Conservation (phyloP, 1,284 basidiomycete genomes). For the Volvariella volvacea region DNA sequence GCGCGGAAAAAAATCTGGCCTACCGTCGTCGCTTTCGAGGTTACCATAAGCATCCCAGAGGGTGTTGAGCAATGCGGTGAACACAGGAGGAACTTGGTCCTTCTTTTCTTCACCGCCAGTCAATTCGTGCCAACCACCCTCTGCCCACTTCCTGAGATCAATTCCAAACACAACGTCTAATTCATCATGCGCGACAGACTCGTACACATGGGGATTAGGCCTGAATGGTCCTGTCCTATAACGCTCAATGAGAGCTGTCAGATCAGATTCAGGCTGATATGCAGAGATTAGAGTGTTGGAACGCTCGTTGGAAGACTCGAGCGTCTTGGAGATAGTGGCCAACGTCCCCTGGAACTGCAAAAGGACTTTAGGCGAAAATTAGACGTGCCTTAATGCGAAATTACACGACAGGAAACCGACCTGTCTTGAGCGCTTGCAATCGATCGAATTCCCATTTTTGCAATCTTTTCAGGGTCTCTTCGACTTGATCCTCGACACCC, state of each 20-base stretch:
- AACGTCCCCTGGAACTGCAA: conserved; percentile 80
- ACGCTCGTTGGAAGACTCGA: conserved; percentile 60
- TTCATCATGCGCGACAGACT: conserved; percentile 74
- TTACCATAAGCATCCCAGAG: conserved; percentile 61
- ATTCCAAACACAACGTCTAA: conserved; percentile 85
- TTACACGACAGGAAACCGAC: conserved; percentile 28
- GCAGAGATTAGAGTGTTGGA: conserved; percentile 72
- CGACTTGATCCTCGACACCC: conserved; percentile 78
- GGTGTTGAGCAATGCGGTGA: conserved; percentile 62
- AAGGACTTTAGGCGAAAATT: conserved; percentile 45
- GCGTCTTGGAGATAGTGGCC: conserved; percentile 58
- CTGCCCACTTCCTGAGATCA: conserved; percentile 83
- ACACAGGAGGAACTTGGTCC: conserved; percentile 65
- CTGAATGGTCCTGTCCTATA: conserved; percentile 88
- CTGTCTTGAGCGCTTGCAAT: conserved; percentile 76
- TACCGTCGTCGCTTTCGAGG: conserved; percentile 59
- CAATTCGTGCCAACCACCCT: conserved; percentile 57
- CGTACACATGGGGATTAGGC: conserved; percentile 77
- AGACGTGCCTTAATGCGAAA: conserved; percentile 2
- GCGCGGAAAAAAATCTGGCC: conserved; percentile 17
- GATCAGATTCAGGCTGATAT: conserved; percentile 81
- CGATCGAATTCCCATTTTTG: conserved; percentile 85
- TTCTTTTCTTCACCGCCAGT: conserved; percentile 48
- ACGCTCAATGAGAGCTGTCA: conserved; percentile 79
- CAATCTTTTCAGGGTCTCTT: conserved; percentile 71